phyloP scores from a whole-genome alignment of 2,329 filamentous ascomycete species.

The Xylariaceae sp. region DNA sequence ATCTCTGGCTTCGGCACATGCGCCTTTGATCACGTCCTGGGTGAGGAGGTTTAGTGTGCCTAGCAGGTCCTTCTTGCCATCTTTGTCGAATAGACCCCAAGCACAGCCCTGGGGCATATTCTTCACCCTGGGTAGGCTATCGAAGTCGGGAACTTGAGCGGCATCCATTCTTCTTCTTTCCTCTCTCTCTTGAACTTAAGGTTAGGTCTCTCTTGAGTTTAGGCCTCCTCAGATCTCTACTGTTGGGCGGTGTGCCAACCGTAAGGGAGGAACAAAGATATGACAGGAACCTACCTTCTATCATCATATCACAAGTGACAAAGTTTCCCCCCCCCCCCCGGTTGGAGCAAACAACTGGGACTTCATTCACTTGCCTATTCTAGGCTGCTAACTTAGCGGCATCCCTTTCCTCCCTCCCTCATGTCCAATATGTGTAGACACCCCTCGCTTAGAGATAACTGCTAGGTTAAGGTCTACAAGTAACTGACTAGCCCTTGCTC shows the following conservation, averaged over 20 bases:
- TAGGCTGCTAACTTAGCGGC: too few species aligned
- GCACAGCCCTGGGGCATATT: slow-evolving; percentile 44
- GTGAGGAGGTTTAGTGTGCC: slow-evolving; percentile 51
- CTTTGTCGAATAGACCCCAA: slow-evolving; percentile 49
- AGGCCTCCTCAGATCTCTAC: too few species aligned
- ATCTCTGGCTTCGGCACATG: slow-evolving; percentile 38
- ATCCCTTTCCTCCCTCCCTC: slow-evolving; percentile 1
- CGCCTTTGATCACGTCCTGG: slow-evolving; percentile 37
- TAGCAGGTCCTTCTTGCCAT: slow-evolving; percentile 43
- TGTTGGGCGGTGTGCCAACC: too few species aligned
- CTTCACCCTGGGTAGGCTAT: slow-evolving; percentile 37
- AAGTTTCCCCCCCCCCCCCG: not conserved
- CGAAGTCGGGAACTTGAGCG: slow-evolving; percentile 38
- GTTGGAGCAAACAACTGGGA: not conserved
- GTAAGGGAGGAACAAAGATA: too few species aligned
- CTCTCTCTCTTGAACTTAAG: too few species aligned
- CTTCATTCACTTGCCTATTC: slow-evolving; percentile 2
- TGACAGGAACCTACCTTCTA: too few species aligned
- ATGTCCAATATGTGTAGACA: not conserved
- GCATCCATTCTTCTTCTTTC: slow-evolving; percentile 22
- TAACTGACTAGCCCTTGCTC: too few species aligned
- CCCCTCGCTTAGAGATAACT: slow-evolving; percentile 8
- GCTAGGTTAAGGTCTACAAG: too few species aligned
- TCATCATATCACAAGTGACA: too few species aligned
- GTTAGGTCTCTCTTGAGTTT: too few species aligned